These are phyloP conservation scores for Boletus semigastroideus DNA, from an alignment of 1,284 basidiomycete genomes.

Conservation along the genomic window DNA sequence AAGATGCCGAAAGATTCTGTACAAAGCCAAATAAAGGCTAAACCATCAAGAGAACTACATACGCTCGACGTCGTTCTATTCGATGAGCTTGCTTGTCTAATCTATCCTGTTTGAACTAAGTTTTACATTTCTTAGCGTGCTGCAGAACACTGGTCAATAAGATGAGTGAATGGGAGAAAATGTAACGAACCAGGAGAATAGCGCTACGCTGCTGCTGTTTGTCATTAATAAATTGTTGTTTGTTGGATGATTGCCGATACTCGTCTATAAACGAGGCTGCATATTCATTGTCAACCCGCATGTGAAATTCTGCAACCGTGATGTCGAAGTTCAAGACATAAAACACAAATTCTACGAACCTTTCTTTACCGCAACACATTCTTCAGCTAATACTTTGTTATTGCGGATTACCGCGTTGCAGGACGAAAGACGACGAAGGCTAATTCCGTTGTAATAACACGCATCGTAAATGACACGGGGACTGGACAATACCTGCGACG, in stretches of 20 bases:
- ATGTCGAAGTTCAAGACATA: too few species aligned
- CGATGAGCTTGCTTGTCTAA: neutral
- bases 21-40: neutral
- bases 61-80: neutral
- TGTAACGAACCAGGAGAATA: neutral
- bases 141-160: neutral
- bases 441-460: neutral
- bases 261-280: conserved; percentile 4
- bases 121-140: conserved; percentile 1
- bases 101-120: neutral
- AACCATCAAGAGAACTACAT: neutral
- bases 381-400: neutral
- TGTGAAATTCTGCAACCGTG: neutral
- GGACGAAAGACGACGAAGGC: neutral
- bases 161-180: neutral
- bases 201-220: neutral
- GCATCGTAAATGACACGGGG: neutral
- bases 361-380: neutral
- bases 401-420: neutral
- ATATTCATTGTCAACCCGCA: conserved; percentile 1
- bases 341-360: neutral
- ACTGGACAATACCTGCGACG: conserved; percentile 3
- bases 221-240: neutral
- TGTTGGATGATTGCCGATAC: conserved; percentile 1
- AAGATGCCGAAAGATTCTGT: neutral